A percentile compares a stretch with the other conserved stretches of the same genome.
These are phyloP conservation scores for Madurella fahalii DNA, from an alignment of 2,329 filamentous ascomycete species.

Conservation along the genomic window DNA sequence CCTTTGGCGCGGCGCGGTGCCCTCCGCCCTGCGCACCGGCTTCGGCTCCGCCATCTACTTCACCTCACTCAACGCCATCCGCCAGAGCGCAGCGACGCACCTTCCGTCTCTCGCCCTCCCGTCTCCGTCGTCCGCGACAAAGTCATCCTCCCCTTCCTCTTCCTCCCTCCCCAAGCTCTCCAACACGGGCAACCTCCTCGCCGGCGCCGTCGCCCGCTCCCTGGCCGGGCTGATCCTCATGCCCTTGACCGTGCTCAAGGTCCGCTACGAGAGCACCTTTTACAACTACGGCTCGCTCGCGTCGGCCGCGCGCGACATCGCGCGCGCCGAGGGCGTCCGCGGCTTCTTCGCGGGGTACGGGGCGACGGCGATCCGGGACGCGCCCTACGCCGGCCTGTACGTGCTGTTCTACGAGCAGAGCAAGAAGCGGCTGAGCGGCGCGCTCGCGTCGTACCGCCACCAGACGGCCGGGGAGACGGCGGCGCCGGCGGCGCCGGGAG, in stretches of 20 bases:
- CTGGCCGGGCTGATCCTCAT: constrained; percentile 88
- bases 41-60: constrained; percentile 95
- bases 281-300: constrained; percentile 78
- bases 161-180: constrained; percentile 78
- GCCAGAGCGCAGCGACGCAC: constrained; percentile 58
- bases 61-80: constrained; percentile 76
- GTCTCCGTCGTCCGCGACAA: constrained; percentile 40
- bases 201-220: constrained; percentile 78
- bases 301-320: constrained; percentile 70
- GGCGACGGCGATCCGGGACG: constrained; percentile 87
- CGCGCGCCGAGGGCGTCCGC: constrained; percentile 65
- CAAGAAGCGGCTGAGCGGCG: constrained; percentile 57
- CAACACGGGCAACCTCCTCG: constrained; percentile 78
- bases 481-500: background rate
- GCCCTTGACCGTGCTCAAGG: constrained; percentile 94
- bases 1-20: constrained; percentile 89
- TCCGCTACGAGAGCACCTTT: constrained; percentile 85
- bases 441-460: constrained; percentile 15
- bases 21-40: constrained; percentile 88
- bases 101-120: constrained; percentile 30
- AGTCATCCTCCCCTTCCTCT: constrained; percentile 37
- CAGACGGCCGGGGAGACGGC: background rate
- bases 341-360: constrained; percentile 95
- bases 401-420: constrained; percentile 88
- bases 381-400: constrained; percentile 94